Conservation (phyloP, 768 basidiomycete species). For the Kwoniella heveanensis region DNA sequence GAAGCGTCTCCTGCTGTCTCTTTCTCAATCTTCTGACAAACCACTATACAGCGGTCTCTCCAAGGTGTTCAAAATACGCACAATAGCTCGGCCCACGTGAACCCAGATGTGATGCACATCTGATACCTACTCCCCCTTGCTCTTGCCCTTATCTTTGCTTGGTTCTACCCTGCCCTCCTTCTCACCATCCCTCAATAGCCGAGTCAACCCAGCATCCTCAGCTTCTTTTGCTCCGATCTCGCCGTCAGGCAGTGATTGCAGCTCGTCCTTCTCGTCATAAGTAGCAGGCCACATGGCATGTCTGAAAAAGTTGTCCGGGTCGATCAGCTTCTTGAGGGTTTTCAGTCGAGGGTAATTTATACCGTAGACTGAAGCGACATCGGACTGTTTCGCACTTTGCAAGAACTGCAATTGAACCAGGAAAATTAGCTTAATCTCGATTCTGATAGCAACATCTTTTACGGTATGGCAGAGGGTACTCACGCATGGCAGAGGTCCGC, state of each 20-base stretch:
- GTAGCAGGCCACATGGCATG: slow-evolving; percentile 74
- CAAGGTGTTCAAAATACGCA: too few relatives aligned
- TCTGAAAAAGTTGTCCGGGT: slow-evolving; percentile 73
- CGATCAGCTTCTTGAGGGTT: slow-evolving; percentile 73
- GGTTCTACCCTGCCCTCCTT: neutral
- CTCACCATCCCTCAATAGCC: neutral
- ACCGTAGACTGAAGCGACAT: slow-evolving; percentile 60
- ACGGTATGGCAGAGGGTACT: too few relatives aligned
- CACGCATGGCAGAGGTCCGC: slow-evolving; percentile 83
- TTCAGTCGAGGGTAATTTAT: slow-evolving; percentile 71
- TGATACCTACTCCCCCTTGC: neutral
- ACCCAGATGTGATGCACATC: too few relatives aligned
- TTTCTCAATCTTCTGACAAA: too few relatives aligned
- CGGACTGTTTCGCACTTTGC: slow-evolving; percentile 42
- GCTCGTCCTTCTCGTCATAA: neutral
- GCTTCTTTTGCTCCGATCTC: neutral
- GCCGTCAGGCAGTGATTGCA: neutral
- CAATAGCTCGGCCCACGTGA: neutral
- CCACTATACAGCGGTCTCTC: too few relatives aligned
- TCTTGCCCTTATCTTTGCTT: neutral
- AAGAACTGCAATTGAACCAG: slow-evolving; percentile 52
- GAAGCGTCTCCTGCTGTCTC: too few relatives aligned
- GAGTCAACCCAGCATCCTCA: neutral
- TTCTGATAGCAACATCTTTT: too few relatives aligned
- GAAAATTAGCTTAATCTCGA: too few relatives aligned